Evolutionary conservation across 1,284 basidiomycete species (phyloP), one percentile per base, ranked within the genome.

Genomic region (Volvariella volvacea): DNA sequence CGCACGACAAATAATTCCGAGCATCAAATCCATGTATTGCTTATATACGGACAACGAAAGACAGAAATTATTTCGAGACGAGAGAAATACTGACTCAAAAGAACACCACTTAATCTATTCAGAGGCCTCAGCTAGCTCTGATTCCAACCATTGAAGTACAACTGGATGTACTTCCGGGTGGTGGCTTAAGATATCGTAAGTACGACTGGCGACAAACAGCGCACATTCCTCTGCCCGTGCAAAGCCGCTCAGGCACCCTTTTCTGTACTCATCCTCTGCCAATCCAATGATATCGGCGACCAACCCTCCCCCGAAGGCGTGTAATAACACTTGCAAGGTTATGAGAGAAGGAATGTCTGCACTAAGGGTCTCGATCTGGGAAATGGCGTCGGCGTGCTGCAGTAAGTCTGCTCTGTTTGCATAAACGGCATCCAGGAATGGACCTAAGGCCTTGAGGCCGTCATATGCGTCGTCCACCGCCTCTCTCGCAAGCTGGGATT

Each of bases 381-480:
- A 64, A 14, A 64, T 50, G 30, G 57, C 60, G 10, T 61, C 58
- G 3, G 49, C 39, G 15, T 52, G 49, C 33, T 54, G 55, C 19
- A 59, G 55, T 22, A 50, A 44, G 22, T 54, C 54, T 2, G 55
- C 53, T 42, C 53, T 57, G 44, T 50, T 55, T 41, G 53, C 50
- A 41, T 70, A 65, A 15, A 70, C 64, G 9, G 68, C 66, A 48
- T 83, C 77, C n/a, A 85, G 63, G 20, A 87, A 66, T 10, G 70
- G 65, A 9, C 65, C 66, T 16, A 88, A 61, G 15, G 76, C 71
- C 50, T 68, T 65, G 21, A 89, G 64, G 6, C 78, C 79, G 44
- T 74, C 74, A 53, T 82, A 80, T 0, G 83, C 87, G 55, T 88
- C 87, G 40, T 83, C 78, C 3, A 88, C 84, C 2, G 83, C 87